These are phyloP conservation scores for Microsporum ferrugineum DNA, from an alignment of 2,329 filamentous ascomycete species.

Conservation along the genomic window DNA sequence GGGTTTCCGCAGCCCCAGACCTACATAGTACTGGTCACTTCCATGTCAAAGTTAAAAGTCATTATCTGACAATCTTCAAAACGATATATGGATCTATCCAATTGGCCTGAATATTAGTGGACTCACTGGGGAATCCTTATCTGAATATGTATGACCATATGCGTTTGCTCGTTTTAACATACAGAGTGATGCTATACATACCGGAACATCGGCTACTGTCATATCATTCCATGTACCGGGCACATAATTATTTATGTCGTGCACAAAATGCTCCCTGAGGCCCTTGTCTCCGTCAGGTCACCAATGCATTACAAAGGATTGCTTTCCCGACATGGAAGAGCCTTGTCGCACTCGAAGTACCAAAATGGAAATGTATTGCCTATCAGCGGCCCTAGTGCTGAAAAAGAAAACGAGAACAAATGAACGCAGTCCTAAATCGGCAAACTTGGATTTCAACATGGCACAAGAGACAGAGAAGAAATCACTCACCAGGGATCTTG, in stretches of 20 bases:
- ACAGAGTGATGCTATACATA: neutral
- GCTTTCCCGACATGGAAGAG: neutral
- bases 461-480: neutral
- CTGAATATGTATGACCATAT: neutral
- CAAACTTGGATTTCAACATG: neutral
- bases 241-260: neutral
- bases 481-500: neutral
- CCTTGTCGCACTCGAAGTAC: neutral
- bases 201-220: neutral
- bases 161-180: neutral
- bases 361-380: neutral
- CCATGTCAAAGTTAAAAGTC: no score
- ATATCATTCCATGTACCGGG: neutral
- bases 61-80: no score
- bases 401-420: neutral
- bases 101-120: no score
- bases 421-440: neutral
- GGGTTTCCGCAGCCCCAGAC: no score
- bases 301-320: neutral
- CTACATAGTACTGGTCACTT: no score
- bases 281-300: neutral
- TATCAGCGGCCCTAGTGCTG: neutral
- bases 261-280: neutral
- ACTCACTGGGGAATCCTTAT: neutral
- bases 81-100: no score